Evolutionary conservation across 2,329 filamentous ascomycete species (phyloP).

Genomic region (Aureobasidium melanogenum): DNA sequence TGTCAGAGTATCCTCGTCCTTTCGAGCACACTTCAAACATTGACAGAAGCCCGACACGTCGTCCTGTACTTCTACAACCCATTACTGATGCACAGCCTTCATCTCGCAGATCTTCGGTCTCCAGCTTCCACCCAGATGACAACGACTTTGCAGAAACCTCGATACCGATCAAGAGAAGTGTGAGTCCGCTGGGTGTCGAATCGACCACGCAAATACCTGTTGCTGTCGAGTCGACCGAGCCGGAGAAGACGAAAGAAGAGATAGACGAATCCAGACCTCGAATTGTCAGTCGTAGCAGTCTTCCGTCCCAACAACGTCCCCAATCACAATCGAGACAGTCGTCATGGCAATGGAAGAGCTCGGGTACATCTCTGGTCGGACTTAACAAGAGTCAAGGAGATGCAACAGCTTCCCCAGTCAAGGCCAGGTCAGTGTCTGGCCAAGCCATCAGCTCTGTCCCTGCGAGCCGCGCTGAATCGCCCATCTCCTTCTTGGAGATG

Average conservation of each 20-base stretch:
- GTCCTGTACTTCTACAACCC: neutral
- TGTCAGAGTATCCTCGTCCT: neutral
- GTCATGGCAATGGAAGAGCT: constrained; percentile 1
- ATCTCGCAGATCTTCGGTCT: neutral
- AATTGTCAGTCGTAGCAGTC: neutral
- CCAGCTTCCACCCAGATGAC: neutral
- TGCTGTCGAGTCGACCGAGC: neutral
- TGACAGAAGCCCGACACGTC: neutral
- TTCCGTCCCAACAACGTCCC: constrained; percentile 11
- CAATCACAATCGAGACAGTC: neutral
- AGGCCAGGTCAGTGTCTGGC: neutral
- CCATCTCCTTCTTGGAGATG: constrained; percentile 7
- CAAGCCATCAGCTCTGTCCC: neutral
- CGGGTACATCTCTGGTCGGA: neutral
- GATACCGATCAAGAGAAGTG: neutral
- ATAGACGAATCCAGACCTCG: neutral
- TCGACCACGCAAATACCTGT: neutral
- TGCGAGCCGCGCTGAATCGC: constrained; percentile 1
- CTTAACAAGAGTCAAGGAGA: neutral
- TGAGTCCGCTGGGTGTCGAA: neutral
- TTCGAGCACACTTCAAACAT: neutral
- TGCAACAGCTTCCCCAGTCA: neutral
- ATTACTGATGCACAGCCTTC: neutral
- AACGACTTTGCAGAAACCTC: neutral
- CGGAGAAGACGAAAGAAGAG: neutral